Percentiles rank a stretch among this genome's conserved stretches.
These are phyloP conservation scores for Chlamydomonas asymmetrica DNA, from an alignment of 139 green algal genomes.

Conservation along the genomic window DNA sequence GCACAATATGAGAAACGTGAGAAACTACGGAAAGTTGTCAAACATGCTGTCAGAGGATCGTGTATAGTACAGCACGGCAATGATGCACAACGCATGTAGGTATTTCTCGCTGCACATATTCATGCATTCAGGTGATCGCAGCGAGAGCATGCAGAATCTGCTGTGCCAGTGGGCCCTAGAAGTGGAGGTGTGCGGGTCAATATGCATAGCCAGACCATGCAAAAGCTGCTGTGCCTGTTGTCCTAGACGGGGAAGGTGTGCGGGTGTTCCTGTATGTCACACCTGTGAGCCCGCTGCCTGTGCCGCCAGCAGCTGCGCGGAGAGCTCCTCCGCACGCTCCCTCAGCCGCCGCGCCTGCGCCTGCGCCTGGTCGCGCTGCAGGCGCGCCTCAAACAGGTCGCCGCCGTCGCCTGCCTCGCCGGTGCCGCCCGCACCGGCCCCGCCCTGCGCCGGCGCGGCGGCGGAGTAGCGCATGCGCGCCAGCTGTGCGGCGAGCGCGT, in stretches of 20 bases:
- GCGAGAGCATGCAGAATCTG: too few relatives aligned
- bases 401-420: not conserved
- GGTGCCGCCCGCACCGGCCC: not conserved
- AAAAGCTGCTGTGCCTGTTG: too few relatives aligned
- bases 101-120: too few relatives aligned
- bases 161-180: too few relatives aligned
- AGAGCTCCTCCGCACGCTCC: constrained; percentile 48
- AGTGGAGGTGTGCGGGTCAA: too few relatives aligned
- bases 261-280: not conserved
- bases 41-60: too few relatives aligned
- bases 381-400: constrained; percentile 39
- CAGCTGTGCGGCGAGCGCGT: constrained; percentile 43
- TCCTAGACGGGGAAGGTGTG: not conserved
- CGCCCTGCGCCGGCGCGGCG: not conserved
- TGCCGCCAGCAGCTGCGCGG: constrained; percentile 6
- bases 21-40: too few relatives aligned
- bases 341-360: constrained; percentile 43
- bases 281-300: not conserved
- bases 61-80: too few relatives aligned
- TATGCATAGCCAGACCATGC: too few relatives aligned
- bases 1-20: too few relatives aligned
- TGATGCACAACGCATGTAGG: too few relatives aligned
- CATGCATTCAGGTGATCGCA: too few relatives aligned
- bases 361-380: constrained; percentile 59
- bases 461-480: not conserved